These are phyloP conservation scores for Kwoniella shivajii DNA, from an alignment of 1,284 basidiomycete genomes.

Conservation along the genomic window DNA sequence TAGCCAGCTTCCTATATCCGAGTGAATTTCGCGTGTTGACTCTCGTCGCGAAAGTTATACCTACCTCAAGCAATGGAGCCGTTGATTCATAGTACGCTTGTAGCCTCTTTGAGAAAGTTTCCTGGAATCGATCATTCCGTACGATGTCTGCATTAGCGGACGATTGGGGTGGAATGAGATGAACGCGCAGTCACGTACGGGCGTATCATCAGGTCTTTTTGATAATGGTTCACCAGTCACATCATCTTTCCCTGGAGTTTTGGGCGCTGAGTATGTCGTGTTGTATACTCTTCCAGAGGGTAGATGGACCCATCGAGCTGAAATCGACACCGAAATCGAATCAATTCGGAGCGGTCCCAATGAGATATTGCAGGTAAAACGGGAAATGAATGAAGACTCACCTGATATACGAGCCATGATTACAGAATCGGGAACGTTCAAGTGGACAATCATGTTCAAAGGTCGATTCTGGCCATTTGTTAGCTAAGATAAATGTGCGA, in stretches of 20 bases:
- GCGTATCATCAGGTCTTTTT: constrained; percentile 89
- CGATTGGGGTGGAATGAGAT: no score
- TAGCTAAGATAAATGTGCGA: background rate
- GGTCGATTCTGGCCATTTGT: constrained; percentile 51
- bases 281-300: constrained; percentile 95
- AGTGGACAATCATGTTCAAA: constrained; percentile 83
- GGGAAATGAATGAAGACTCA: constrained; percentile 33
- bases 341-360: background rate
- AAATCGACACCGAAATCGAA: background rate
- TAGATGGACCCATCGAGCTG: constrained; percentile 89
- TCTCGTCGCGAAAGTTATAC: no score
- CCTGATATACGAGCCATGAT: constrained; percentile 84
- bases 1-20: no score
- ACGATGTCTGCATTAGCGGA: background rate
- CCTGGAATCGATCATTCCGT: constrained; percentile 57
- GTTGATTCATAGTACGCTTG: constrained; percentile 83
- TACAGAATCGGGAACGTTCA: constrained; percentile 87
- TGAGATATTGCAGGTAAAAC: no score
- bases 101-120: constrained; percentile 79
- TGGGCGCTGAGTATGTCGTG: constrained; percentile 84
- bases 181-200: constrained; percentile 62
- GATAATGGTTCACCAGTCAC: constrained; percentile 86
- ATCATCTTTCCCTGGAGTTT: constrained; percentile 83
- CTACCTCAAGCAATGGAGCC: constrained; percentile 69
- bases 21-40: no score